Evolutionary conservation across 2,329 filamentous ascomycete genomes (phyloP), one percentile per base, ranked within the genome.

Genomic region (Monosporascus sp.): DNA sequence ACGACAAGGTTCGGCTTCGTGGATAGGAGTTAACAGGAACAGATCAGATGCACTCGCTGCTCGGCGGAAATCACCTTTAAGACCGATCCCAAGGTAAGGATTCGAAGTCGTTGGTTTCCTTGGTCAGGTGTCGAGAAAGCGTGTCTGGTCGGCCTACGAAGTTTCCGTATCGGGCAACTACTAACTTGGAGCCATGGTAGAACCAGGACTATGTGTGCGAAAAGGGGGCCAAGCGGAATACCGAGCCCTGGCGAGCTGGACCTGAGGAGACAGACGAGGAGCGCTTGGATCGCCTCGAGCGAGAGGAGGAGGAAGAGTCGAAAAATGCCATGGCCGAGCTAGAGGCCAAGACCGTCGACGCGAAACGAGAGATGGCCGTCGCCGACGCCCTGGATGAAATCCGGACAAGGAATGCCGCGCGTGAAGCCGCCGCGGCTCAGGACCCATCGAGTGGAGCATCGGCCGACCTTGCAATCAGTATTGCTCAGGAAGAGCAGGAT

Each of bases 351-450:
- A 96, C 93, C 52, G 75, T 88, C 22, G 94, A 99, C 69, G 92
- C 92, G 1, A 92, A 94, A 75, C 81, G 88, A 41, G 94, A 99
- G 72, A 99, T 99, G 92, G 90, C 89, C 18, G 90, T 97, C 45
- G 94, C 94, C 2, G 94, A 99, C 75, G 93, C 92, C 7, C 74
- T 99, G 52, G 94, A 99, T 70, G 92, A 97, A 73, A 97, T 99
- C 53, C 80, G 93, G 52, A 93, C 89, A 50, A 78, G 93, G 59
- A 99, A 99, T 73, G 94, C 94, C 7, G 79, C 91, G 58, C 85
- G 94, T 49, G 90, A 96, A 70, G 80, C 88, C 59, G 87, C 86
- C 8, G 82, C 43, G 22, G 15, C 22, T 17, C 43, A 46, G 14
- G 43, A 46, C 20, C 43, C 43, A 28, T 46, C 43, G 22, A 46